phyloP scores from a whole-genome alignment of 2,329 filamentous ascomycete genomes.

The Elsinoe fawcettii region DNA sequence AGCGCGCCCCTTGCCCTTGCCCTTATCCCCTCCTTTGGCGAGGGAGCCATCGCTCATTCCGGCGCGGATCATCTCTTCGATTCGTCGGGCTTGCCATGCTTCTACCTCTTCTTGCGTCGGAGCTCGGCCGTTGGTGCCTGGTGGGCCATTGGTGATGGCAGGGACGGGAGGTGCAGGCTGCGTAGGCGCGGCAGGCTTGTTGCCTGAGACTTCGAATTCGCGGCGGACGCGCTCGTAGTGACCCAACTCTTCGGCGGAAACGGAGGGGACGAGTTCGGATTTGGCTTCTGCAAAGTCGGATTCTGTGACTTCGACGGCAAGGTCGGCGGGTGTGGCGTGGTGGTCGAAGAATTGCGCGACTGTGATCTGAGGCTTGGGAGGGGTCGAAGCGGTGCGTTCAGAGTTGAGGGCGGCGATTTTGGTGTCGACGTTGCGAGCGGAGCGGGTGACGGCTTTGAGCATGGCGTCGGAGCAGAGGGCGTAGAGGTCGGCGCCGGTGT shows the following conservation, averaged over 20 bases:
- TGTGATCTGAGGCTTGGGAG: constrained; percentile 49
- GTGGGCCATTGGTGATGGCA: neutral
- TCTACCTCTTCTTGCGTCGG: constrained; percentile 8
- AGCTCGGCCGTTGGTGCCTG: neutral
- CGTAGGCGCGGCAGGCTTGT: constrained; percentile 34
- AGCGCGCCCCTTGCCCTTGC: constrained; percentile 6
- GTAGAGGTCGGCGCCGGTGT: constrained; percentile 95
- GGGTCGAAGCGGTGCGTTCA: constrained; percentile 26
- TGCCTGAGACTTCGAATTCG: constrained; percentile 64
- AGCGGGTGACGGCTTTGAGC: constrained; percentile 94
- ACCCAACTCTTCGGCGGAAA: constrained; percentile 81
- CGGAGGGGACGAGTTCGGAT: constrained; percentile 80
- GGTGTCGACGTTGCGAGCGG: constrained; percentile 72
- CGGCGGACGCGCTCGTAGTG: constrained; percentile 83
- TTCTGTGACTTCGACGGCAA: constrained; percentile 80
- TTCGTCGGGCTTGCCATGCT: constrained; percentile 12
- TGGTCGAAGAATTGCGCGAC: constrained; percentile 97
- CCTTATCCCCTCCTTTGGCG: constrained; percentile 2
- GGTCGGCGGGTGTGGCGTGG: constrained; percentile 70
- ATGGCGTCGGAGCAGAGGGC: constrained; percentile 96
- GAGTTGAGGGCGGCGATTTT: constrained; percentile 67
- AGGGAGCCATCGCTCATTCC: constrained; percentile 15
- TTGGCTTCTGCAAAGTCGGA: constrained; percentile 79
- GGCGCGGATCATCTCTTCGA: constrained; percentile 17
- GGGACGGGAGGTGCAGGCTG: neutral